Base-by-base conservation (phyloP, 2,329 filamentous ascomycete genomes). In the Monilinia fructicola region DNA sequence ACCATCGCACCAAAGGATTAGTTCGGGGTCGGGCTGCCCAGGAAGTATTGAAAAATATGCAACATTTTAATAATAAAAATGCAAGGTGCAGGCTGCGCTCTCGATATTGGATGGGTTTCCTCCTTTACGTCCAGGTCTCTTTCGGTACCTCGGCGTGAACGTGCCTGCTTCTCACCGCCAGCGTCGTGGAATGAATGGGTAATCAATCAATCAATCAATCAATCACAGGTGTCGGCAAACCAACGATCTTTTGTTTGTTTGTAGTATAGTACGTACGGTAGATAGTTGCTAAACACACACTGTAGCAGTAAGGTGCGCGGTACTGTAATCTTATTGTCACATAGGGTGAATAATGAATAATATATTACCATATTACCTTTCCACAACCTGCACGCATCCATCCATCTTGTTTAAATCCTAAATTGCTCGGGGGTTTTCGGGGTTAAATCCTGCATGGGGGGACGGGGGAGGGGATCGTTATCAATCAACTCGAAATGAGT, bases 1-100 rank as follows among this genome's bases (percentile, higher is more conserved):
- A 65, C 54, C 54, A 59, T 65, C 53, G 42, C 50, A 52, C 28
- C n/a, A 59, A 46, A 56, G 23, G 28, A 35, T 59, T 38, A 55
- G 48, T 26, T 16, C 50, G 58, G 40, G 53, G 42, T 16, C 53
- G 5, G 23, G 26, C 11, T 56, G 42, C 26, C 50, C 16, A 21
- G 11, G 21, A 28, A 40, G 28, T 64, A 21, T 46, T 46, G 50
- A 28, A 55, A 55, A 64, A 38, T 52, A 26, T 61, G 58, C 48
- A 40, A 52, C 14, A 14, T 31, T 23, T 53, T 42, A 21, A 54
- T 62, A 52, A 40, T 14, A 52, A 26, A 42, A 23, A 62, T 40
- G 59, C 46, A 40, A 28, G 10, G 54, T 63, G 50, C 38, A 42
- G n/a, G n/a, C 35, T 44, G 46, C n/a, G 28, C 9, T 54, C 11